Evolutionary conservation across 768 basidiomycete species (phyloP).

Genomic region (Lactarius hatsudake): DNA sequence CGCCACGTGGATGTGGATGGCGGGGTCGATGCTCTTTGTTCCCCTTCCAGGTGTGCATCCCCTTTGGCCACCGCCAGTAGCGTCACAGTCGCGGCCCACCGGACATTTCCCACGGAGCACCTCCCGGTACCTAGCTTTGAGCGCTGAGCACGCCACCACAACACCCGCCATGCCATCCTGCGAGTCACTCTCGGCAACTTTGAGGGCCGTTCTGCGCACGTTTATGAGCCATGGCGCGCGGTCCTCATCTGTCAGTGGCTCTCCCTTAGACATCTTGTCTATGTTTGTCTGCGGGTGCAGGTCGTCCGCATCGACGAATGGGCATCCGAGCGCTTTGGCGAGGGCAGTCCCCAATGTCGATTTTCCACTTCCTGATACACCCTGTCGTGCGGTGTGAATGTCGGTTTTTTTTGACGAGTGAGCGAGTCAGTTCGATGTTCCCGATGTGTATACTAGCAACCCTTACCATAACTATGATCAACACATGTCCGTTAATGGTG

Average conservation of each 20-base stretch:
- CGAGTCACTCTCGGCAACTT: conserved; percentile 46
- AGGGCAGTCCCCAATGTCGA: conserved; percentile 65
- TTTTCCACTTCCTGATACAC: conserved; percentile 73
- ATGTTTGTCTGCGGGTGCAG: conserved; percentile 81
- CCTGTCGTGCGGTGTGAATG: conserved; percentile 39
- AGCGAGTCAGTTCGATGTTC: not conserved
- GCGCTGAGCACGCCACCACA: conserved; percentile 84
- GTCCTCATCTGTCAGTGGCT: conserved; percentile 76
- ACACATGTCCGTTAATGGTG: not conserved
- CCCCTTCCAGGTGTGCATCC: not conserved
- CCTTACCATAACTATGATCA: conserved; percentile 18
- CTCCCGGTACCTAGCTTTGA: conserved; percentile 79
- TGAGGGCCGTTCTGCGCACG: conserved; percentile 65
- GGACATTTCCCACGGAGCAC: conserved; percentile 60
- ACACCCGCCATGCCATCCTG: conserved; percentile 43
- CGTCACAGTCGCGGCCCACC: not conserved
- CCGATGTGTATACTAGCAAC: not conserved
- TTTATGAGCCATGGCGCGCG: conserved; percentile 81
- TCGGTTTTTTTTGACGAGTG: not conserved
- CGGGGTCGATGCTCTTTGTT: conserved; percentile 22
- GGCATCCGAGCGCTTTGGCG: conserved; percentile 56
- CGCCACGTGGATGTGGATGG: conserved; percentile 32
- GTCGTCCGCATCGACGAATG: conserved; percentile 88
- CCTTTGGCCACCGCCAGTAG: not conserved
- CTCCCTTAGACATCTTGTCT: conserved; percentile 80